These are phyloP conservation scores for Beauveria pseudobassiana DNA, from an alignment of 2,329 filamentous ascomycete species.

Conservation along the genomic window DNA sequence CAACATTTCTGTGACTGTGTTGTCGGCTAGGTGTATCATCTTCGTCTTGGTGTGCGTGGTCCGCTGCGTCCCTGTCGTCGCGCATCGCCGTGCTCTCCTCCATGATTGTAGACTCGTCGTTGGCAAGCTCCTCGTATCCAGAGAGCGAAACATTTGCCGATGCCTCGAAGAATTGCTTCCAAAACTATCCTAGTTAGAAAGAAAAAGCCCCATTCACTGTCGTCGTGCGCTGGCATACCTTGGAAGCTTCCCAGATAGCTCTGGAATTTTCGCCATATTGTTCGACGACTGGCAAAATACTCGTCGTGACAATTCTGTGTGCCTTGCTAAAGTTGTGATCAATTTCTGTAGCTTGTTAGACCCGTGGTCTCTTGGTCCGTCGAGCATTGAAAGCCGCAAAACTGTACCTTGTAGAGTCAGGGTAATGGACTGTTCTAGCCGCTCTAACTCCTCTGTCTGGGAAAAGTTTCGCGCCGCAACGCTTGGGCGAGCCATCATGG, in stretches of 20 bases:
- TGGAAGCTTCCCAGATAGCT: constrained; percentile 93
- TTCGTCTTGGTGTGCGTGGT: constrained; percentile 30
- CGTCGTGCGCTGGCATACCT: constrained; percentile 45
- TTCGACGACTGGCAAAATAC: constrained; percentile 87
- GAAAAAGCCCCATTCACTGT: not conserved
- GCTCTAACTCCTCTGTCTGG: constrained; percentile 91
- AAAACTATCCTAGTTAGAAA: constrained; percentile 56
- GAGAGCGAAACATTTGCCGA: constrained; percentile 95
- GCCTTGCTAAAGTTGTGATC: constrained; percentile 97
- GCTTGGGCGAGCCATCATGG: constrained; percentile 43
- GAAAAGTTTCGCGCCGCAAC: constrained; percentile 54
- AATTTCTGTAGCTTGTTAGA: constrained; percentile 59
- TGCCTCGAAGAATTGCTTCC: constrained; percentile 99
- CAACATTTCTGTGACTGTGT: constrained; percentile 20
- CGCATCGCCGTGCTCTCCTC: constrained; percentile 49
- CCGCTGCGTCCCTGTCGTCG: constrained; percentile 43
- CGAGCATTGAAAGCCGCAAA: not conserved
- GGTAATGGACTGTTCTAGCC: constrained; percentile 92
- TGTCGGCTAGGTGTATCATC: constrained; percentile 24
- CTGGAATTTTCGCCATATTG: constrained; percentile 91
- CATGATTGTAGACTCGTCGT: constrained; percentile 47
- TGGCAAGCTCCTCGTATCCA: constrained; percentile 78
- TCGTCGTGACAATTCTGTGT: constrained; percentile 90
- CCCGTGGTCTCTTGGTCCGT: no score
- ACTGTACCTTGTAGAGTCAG: constrained; percentile 77